Evolutionary conservation across 306 rosid species (phyloP).

Genomic region (Hippophae rhamnoides): DNA sequence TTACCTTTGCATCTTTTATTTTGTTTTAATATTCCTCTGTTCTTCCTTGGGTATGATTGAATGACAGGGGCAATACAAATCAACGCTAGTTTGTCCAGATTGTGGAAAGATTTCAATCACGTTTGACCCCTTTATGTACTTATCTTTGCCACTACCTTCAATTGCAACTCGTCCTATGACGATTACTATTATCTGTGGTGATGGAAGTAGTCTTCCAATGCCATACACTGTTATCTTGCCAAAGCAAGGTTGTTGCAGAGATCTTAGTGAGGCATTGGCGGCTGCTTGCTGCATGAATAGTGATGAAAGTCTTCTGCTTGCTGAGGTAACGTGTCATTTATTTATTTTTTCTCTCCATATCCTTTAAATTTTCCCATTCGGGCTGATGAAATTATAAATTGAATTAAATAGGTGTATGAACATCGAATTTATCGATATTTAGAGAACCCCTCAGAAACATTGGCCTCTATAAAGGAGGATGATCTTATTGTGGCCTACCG

Average conservation of each 20-base stretch:
- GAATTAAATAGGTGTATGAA: slow-evolving; percentile 41
- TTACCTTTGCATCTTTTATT: background rate
- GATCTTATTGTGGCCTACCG: slow-evolving; percentile 77
- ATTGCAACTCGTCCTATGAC: slow-evolving; percentile 57
- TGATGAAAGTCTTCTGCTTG: slow-evolving; percentile 65
- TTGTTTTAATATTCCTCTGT: background rate
- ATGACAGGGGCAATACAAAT: slow-evolving; percentile 68
- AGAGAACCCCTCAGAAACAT: slow-evolving; percentile 45
- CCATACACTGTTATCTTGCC: slow-evolving; percentile 45
- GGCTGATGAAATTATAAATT: background rate
- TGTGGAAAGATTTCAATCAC: slow-evolving; percentile 69
- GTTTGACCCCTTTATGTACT: slow-evolving; percentile 90
- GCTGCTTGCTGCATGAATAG: slow-evolving; percentile 50
- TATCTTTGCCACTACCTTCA: slow-evolving; percentile 79
- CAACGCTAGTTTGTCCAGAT: slow-evolving; percentile 66
- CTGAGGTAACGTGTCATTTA: slow-evolving; percentile 46
- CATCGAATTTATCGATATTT: slow-evolving; percentile 29
- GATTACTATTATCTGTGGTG: slow-evolving; percentile 50
- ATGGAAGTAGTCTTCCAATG: slow-evolving; percentile 47
- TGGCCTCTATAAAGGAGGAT: slow-evolving; percentile 55
- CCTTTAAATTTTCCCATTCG: background rate
- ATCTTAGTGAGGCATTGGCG: slow-evolving; percentile 54
- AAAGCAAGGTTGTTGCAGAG: slow-evolving; percentile 40
- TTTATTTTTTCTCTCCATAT: background rate
- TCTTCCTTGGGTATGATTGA: too few relatives aligned